Evolutionary conservation across 2,329 filamentous ascomycete genomes (phyloP), one percentile per base, ranked within the genome.

Genomic region (Phyllosticta capitalensis): DNA sequence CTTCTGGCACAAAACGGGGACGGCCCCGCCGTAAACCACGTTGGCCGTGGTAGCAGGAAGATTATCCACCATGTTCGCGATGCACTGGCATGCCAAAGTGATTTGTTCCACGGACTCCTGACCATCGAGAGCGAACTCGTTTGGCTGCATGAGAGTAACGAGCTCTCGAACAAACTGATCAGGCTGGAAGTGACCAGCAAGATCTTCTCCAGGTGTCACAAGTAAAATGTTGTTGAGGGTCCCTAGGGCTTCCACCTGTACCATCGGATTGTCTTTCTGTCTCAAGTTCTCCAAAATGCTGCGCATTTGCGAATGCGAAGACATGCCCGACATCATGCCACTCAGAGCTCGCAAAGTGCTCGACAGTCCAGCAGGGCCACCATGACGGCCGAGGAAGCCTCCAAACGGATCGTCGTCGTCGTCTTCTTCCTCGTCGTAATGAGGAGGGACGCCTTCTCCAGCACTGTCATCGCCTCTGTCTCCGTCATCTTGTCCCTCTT

Each of bases 21-120:
- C 94, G 33, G 94, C 94, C 55, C 91, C 90, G n/a, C 92, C 92
- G 70, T 97, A 97, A 3, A 97, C 94, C 14, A 99, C 91, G 70
- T 95, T 96, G 12, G 91, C 89, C 54, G 94, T 94, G 60, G 92
- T 92, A 33, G 90, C 87, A 20, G 94, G 92, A 28, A 99, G 78
- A 24, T 92, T 95, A 72, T 99, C 94, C 94, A 99, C 99, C 59
- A 99, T 75, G 71, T 99, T 97, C 61, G 94, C 94, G 67, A 99
- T 82, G 73, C 90, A 97, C 62, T 95, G 88, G 70, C 94, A 99
- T 20, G 94, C 92, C 62, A 97, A 81, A 12, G 99, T 85, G 92
- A 97, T 97, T 63, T 97, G 90, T 72, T 99, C 94, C 0, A 92
- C 89, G 66, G 96, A 96, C 71, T 95, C 91, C 67, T 95, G 90